These are phyloP conservation scores for Cyberlindnera mrakii DNA, from an alignment of 805 yeast genomes.

Conservation along the genomic window DNA sequence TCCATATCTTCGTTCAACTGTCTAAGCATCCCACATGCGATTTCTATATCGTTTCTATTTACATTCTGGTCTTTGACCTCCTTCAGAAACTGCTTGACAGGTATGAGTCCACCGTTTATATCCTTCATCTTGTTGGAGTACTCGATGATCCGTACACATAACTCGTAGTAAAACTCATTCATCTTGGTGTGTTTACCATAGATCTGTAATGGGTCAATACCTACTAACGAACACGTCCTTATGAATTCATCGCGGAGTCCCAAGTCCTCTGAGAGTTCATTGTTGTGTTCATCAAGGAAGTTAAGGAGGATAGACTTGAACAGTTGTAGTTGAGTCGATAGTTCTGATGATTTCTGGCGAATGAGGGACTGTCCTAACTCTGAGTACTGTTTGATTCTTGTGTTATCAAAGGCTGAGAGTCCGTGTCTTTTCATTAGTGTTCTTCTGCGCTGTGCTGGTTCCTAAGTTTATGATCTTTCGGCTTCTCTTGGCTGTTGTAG, in stretches of 20 bases:
- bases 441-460: no score
- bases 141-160: conserved; percentile 72
- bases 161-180: conserved; percentile 54
- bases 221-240: conserved; percentile 69
- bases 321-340: conserved; percentile 65
- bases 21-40: conserved; percentile 46
- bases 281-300: conserved; percentile 67
- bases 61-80: conserved; percentile 27
- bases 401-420: conserved; percentile 39
- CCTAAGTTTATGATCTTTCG: no score
- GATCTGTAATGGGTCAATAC: conserved; percentile 70
- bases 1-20: conserved; percentile 69
- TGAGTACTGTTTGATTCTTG: conserved; percentile 9
- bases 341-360: conserved; percentile 50
- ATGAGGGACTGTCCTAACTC: conserved; percentile 23
- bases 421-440: conserved; percentile 37
- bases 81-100: conserved; percentile 46
- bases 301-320: conserved; percentile 73
- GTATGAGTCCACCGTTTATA: conserved; percentile 77
- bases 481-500: no score
- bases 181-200: conserved; percentile 26
- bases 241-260: conserved; percentile 68
- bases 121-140: conserved; percentile 63
- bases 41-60: conserved; percentile 46
- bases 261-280: conserved; percentile 57